Base-by-base conservation (phyloP, 2,329 filamentous ascomycete genomes). In the Chaetoscypha palmicola region DNA sequence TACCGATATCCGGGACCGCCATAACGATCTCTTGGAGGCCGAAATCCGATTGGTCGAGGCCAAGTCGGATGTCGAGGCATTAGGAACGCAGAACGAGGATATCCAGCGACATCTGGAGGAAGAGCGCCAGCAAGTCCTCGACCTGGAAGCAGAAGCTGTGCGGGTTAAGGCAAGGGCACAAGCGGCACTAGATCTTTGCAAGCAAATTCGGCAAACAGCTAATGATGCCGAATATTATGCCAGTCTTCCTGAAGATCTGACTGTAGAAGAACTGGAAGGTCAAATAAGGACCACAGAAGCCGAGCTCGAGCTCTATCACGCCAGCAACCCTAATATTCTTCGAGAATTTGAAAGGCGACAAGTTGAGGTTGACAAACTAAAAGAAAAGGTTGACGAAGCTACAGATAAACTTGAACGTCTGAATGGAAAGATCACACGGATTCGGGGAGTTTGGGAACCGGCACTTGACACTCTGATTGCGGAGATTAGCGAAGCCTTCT, bases 401-500 rank as follows among this genome's bases (percentile, higher is more conserved):
- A 70, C 74, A 22, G 62, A 61, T 4, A 72, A 74, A 41, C 68
- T 92, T 8, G 71, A 71, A 2, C 65, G 71, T 2, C 65, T 83
- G 12, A 69, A 71, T 12, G 59, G 62, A 10, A 71, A 76, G 36
- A 91, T 95, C 49, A 64, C 68, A 1, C 72, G 79, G 28, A 66
- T 94, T 43, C 81, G 83, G 55, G 69, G 69, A 12, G 71, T 76
- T 16, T 98, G 89, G 86, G 92, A 97, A 64, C 89, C 89, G 1
- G 68, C 76, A 55, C 73, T 98, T 2, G 90, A 97, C 54, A 72
- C 70, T 17, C 73, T 98, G 2, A 75, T 96, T 31, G 69, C 69
- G 16, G 80, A 81, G 59, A 96, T 98, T 66, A 95, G 87, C 61
- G 79, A 87, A 38, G 90, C 90, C 0, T 98, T 98, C 64, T 80